Base-by-base conservation (phyloP, 306 rosid genomes). In the Cicer pinnatifidum region DNA sequence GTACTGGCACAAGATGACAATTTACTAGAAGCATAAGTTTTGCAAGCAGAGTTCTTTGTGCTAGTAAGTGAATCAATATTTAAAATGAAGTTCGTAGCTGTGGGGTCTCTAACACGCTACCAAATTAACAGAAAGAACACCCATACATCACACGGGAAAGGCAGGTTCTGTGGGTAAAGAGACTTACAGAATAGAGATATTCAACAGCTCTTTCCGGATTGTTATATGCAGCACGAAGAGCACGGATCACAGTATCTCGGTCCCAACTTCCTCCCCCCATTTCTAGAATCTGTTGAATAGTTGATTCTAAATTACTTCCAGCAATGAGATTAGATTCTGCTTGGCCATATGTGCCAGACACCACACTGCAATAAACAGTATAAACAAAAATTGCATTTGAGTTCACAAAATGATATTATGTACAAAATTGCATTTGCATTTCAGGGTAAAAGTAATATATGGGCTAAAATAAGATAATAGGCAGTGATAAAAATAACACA, bases 251-350 rank as follows among this genome's bases (percentile, higher is more conserved):
- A 50, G 91, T 88, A 62, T 88, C 97, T 69, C 89, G 85, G n/a
- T 91, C 93, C 97, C 97, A 91, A 67, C 81, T 84, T 48, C 97
- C 97, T 65, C 91, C 97, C 37, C 97, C 97, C 88, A 91, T 89
- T 39, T 86, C 93, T 52, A 91, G 83, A 57, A 91, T 88, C 66
- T 88, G 93, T 63, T 91, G 88, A 77, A 88, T 50, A 2, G 89
- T 81, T 62, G 81, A 61, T 82, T 89, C 97, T 73, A 89, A 85
- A 75, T 67, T 84, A 58, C 72, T 82, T 69, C 96, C 97, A 12
- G 91, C 86, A 20, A 84, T 82, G 78, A 86, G 80, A 78, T 89
- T 85, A 75, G 97, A 89, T 0, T 86, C 91, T 69, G 91, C 90
- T 77, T 82, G 88, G 66, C 86, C 89, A 58, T 87, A 85, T 57